Evolutionary conservation across 495 filamentous ascomycete species (phyloP).

Genomic region (Tetracladium setigerum): DNA sequence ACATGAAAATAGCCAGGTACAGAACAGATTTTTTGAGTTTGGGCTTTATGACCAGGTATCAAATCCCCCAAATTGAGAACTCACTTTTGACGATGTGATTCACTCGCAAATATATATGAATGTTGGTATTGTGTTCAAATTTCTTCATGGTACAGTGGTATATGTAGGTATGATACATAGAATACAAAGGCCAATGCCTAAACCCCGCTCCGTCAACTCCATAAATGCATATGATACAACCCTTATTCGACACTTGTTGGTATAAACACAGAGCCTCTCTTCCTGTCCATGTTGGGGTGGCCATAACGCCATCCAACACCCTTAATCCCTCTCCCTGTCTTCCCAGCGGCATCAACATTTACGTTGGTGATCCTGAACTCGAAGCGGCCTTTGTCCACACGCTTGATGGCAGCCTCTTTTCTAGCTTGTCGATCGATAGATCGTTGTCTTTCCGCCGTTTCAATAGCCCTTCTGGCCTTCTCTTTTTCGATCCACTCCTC

Average conservation of each 20-base stretch:
- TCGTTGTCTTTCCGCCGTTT: slow-evolving; percentile 30
- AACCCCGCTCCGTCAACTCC: slow-evolving; percentile 6
- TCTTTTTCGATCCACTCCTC: slow-evolving; percentile 33
- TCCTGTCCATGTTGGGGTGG: slow-evolving; percentile 39
- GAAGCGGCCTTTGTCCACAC: slow-evolving; percentile 50
- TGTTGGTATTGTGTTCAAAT: too few species aligned
- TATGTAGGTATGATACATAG: background rate
- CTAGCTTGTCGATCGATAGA: slow-evolving; percentile 31
- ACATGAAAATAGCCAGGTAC: too few species aligned
- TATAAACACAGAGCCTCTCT: slow-evolving; percentile 28
- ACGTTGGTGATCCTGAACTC: slow-evolving; percentile 74
- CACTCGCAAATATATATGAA: background rate
- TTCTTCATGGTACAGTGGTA: slow-evolving; percentile 8
- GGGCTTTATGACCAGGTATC: too few species aligned
- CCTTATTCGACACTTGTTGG: slow-evolving; percentile 17
- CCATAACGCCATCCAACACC: slow-evolving; percentile 57
- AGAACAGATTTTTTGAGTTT: too few species aligned
- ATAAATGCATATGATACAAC: slow-evolving; percentile 8
- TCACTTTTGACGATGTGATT: too few species aligned
- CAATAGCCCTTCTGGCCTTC: slow-evolving; percentile 29
- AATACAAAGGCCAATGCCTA: background rate
- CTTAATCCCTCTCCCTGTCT: slow-evolving; percentile 37
- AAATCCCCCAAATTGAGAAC: too few species aligned
- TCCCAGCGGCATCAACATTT: slow-evolving; percentile 38
- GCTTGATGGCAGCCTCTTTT: slow-evolving; percentile 36